Conservation (phyloP, 257 asterid species). For the Fraxinus quadrangulata region DNA sequence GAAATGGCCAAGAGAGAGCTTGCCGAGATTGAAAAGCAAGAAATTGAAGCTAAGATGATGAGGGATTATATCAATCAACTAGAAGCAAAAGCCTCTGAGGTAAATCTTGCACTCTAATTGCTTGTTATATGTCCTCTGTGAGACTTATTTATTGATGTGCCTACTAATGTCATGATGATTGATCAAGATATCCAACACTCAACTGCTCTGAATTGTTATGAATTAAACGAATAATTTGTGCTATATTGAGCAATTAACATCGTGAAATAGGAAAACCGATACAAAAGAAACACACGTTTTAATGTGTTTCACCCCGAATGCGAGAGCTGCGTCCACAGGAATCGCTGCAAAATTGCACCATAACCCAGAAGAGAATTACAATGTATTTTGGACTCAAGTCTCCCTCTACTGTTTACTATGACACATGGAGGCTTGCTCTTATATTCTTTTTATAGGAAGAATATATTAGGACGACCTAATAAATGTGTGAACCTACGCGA, state of each 20-base stretch:
- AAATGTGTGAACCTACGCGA: background rate
- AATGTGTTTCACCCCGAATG: background rate
- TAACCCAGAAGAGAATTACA: background rate
- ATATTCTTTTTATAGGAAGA: too few species aligned
- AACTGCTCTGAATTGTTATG: too few species aligned
- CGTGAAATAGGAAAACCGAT: background rate
- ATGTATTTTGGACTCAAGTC: background rate
- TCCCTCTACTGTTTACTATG: too few species aligned
- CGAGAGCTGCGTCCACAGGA: background rate
- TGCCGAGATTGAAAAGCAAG: conserved; percentile 76
- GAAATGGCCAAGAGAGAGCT: conserved; percentile 74
- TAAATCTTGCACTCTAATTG: conserved; percentile 13
- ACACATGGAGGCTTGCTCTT: background rate
- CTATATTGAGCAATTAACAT: too few species aligned
- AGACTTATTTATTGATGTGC: background rate
- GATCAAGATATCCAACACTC: too few species aligned
- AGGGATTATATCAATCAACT: conserved; percentile 69
- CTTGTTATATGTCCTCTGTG: background rate
- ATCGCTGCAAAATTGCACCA: background rate
- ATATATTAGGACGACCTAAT: too few species aligned
- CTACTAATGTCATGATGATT: background rate
- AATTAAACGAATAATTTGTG: too few species aligned
- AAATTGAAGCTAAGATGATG: conserved; percentile 59
- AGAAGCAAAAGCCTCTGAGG: conserved; percentile 81
- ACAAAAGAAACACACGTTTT: background rate